Base-by-base conservation (phyloP, 1,284 basidiomycete genomes). In the Trichosporon sp. region DNA sequence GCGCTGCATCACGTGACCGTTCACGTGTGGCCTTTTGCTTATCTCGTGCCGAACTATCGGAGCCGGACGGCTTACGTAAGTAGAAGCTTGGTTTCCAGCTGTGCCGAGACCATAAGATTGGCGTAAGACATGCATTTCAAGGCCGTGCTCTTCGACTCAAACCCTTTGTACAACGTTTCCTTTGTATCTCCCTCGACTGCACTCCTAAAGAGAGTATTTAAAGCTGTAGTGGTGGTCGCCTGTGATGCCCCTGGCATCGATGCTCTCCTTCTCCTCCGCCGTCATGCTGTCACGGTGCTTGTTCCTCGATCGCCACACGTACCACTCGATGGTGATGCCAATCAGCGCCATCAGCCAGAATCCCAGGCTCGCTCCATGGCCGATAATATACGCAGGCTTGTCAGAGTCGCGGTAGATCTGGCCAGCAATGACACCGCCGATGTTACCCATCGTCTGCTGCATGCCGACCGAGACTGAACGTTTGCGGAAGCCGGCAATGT, bases 391-490 rank as follows among this genome's bases (percentile, higher is more conserved):
- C 26, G 26, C 38, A 2, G 70, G 73, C 67, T 68, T 63, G 65
- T 74, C 70, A 16, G 2, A 14, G 0, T 70, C 16, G 32, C 70
- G 68, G 51, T 71, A 74, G 37, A 74, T 71, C 48, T 74, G 73
- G 11, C 73, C 73, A 0, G 73, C 73, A n/a, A 74, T 65, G 8
- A 74, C 67, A 8, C 73, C 73, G 43, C 73, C 73, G 32, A 64
- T 70, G 73, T 78, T 80, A 31, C 79, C 79, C 67, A 78, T 75
- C n/a, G 76, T 72, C 71, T 79, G 78, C 70, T 78, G 78, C 46
- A 75, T 37, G 21, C 79, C 79, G 32, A 78, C 71, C 0, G 70
- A 63, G 14, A 73, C 74, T 5, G 75, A 73, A 37, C 78, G 74
- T 67, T 78, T 78, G 63, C 74, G 76, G 70, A 74, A 78, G 4